Evolutionary conservation across 140 eudicot species (phyloP).

Genomic region (Ambrosia hybrid): DNA sequence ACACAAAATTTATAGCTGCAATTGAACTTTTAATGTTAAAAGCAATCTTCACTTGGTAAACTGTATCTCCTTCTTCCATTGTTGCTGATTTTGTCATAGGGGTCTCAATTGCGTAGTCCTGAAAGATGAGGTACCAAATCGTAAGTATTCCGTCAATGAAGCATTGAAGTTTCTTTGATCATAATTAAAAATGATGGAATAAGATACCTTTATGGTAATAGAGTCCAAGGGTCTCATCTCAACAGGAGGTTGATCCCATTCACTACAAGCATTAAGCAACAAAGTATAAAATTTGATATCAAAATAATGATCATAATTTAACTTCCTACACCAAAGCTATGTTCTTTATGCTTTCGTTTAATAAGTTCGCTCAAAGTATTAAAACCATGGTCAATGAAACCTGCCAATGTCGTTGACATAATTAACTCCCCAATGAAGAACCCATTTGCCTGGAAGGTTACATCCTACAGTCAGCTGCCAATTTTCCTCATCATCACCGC

Average conservation of each 20-base stretch:
- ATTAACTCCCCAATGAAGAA: slow-evolving; percentile 99
- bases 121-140: slow-evolving; percentile 14
- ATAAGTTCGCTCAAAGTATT: slow-evolving; percentile 7
- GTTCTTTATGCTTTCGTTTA: neutral
- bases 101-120: slow-evolving; percentile 97
- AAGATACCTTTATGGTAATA: slow-evolving; percentile 67
- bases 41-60: slow-evolving; percentile 63
- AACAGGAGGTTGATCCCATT: slow-evolving; percentile 97
- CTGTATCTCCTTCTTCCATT: slow-evolving; percentile 36
- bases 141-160: neutral
- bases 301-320: neutral
- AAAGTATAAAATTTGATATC: neutral
- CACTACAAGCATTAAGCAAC: slow-evolving; percentile 49
- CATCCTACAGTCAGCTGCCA: slow-evolving; percentile 92
- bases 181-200: slow-evolving; percentile 4
- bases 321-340: neutral
- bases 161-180: slow-evolving; percentile 8
- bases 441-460: slow-evolving; percentile 93
- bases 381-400: slow-evolving; percentile 37
- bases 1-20: slow-evolving; percentile 89
- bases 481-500: slow-evolving; percentile 49
- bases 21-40: slow-evolving; percentile 53
- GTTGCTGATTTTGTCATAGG: slow-evolving; percentile 60
- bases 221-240: slow-evolving; percentile 84
- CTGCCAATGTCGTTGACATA: slow-evolving; percentile 76